Base-by-base conservation (phyloP, 148 eudicot genomes). In the Vaccinium corymbosum region DNA sequence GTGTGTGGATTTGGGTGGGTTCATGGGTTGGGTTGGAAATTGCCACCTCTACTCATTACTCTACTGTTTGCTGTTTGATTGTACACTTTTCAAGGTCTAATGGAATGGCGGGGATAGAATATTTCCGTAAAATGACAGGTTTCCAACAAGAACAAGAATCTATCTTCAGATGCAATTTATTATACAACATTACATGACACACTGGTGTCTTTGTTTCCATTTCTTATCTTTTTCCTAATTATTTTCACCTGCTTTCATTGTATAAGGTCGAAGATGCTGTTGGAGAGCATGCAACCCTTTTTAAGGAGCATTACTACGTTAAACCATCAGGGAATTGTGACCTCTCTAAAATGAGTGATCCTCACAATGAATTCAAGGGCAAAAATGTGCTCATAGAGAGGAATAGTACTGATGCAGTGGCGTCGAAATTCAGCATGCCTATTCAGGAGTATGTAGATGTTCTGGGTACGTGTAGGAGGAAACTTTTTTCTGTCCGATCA, bases 321-420 rank as follows among this genome's bases (percentile, higher is more conserved):
- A 96, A 94, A 82, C 80, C 91, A 53, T 91, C 92, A 2, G 98
- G 98, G 50, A 96, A 96, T 75, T 96, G 98, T 89, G 95, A 96
- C 80, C 90, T 96, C 52, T 96, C 98, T 75, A 85, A 87, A 38
- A 90, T 89, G 90, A 96, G 98, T 89, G 98, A 96, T 83, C 98
- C 98, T 29, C 98, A 96, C 81, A 85, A 92, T 72, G 98, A 96
- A 85, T 96, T 96, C 81, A 90, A 80, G 85, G 97, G 94, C 12
- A 91, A 92, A 88, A 96, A 94, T 83, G 98, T 96, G 78, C 98
- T 96, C 38, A 94, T 94, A 81, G 97, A 96, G 88, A 91, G 97
- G 86, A 92, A 88, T 76, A 90, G 86, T 84, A 86, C 98, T 66
- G 87, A 89, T 80, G 94, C 91, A 66, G 82, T 96, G 94, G 98